A percentile compares a stretch with the other conserved stretches of the same genome.
phyloP scores from a whole-genome alignment of 371 early-diverging fungal genomes.

The Homolaphlyctis polyrhiza region DNA sequence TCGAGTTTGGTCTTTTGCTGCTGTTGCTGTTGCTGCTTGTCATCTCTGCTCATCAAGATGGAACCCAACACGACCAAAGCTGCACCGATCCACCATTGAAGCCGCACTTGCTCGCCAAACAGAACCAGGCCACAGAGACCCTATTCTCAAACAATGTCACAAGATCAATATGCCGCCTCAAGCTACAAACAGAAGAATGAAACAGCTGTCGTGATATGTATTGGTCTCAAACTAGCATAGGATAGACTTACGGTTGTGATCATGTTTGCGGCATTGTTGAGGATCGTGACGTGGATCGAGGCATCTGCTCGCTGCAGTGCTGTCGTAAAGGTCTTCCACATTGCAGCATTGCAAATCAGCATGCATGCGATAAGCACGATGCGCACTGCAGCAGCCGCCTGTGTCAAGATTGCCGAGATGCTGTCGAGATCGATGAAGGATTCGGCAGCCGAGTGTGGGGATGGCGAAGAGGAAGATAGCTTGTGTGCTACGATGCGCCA shows the following conservation, averaged over 20 bases:
- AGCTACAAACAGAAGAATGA: background rate
- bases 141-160: background rate
- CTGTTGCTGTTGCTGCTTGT: background rate
- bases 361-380: background rate
- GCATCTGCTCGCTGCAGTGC: conserved; percentile 12
- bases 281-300: conserved; percentile 14
- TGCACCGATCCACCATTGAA: conserved; percentile 17
- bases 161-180: too few species aligned
- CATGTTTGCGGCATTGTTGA: conserved; percentile 14
- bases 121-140: conserved; percentile 10
- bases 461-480: too few species aligned
- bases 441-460: too few species aligned
- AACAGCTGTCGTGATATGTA: background rate
- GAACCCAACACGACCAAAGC: conserved; percentile 10
- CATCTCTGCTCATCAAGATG: conserved; percentile 3
- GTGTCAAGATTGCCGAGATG: background rate
- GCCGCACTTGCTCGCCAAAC: conserved; percentile 12
- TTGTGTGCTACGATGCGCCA: too few species aligned
- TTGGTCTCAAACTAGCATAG: background rate
- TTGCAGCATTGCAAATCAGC: conserved; percentile 9
- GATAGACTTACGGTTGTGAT: conserved; percentile 3
- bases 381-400: background rate
- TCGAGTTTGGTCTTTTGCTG: background rate
- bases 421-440: too few species aligned
- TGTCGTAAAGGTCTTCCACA: conserved; percentile 19